Evolutionary conservation across 306 rosid genomes (phyloP).

Genomic region (Pterocarpus macrocarpus): DNA sequence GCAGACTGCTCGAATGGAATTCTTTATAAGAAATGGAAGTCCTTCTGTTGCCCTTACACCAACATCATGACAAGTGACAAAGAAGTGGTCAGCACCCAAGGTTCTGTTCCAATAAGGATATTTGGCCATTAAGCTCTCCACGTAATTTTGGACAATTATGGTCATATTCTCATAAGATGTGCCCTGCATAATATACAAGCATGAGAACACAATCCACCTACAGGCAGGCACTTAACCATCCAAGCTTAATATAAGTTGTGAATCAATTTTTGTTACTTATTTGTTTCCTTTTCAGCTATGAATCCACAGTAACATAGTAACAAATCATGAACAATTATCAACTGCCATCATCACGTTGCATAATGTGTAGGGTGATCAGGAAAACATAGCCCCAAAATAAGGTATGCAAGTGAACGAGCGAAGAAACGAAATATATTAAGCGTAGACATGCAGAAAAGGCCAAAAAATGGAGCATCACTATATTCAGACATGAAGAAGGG

Average conservation of each 20-base stretch:
- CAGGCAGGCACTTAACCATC: constrained; percentile 36
- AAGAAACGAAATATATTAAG: not conserved
- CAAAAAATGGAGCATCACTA: not conserved
- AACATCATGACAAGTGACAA: constrained; percentile 98
- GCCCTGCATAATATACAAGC: constrained; percentile 71
- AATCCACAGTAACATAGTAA: constrained; percentile 6
- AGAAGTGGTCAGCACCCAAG: constrained; percentile 95
- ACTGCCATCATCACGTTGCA: constrained; percentile 1
- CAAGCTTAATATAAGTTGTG: not conserved
- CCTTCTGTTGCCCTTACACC: constrained; percentile 99
- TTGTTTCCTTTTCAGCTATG: constrained; percentile 10
- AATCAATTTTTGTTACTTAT: not conserved
- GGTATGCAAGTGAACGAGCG: not conserved
- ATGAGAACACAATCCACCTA: constrained; percentile 39
- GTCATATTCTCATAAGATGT: constrained; percentile 96
- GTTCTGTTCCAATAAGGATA: constrained; percentile 99
- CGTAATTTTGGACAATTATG: constrained; percentile 82
- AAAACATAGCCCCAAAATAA: not conserved
- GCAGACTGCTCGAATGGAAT: constrained; percentile 93
- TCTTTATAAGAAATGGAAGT: constrained; percentile 82
- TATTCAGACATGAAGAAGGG: not conserved
- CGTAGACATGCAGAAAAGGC: not conserved
- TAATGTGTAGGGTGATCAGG: constrained; percentile 26
- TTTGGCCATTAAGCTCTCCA: constrained; percentile 85
- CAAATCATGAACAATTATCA: not conserved